phyloP scores from a whole-genome alignment of 306 rosid species.

The Ormosia emarginata region DNA sequence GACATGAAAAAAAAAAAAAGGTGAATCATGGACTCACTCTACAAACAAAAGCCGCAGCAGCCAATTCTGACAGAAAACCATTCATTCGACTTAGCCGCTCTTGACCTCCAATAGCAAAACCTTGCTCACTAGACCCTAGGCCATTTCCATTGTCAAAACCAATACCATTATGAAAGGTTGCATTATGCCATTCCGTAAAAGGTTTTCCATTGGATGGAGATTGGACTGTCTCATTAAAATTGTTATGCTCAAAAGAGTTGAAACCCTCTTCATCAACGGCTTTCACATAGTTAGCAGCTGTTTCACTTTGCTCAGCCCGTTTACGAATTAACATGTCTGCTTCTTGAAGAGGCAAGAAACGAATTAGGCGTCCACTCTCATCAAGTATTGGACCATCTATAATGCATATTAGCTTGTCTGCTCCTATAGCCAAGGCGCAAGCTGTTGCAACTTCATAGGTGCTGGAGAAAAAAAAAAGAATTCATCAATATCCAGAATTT shows the following conservation, averaged over 20 bases:
- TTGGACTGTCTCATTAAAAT: conserved; percentile 33
- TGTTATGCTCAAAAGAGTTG: conserved; percentile 32
- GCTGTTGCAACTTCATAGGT: conserved; percentile 98
- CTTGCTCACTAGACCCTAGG: conserved; percentile 76
- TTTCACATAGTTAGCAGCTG: conserved; percentile 92
- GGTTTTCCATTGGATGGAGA: conserved; percentile 49
- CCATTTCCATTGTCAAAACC: conserved; percentile 89
- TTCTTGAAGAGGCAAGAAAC: conserved; percentile 86
- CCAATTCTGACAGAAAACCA: conserved; percentile 93
- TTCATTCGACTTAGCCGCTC: conserved; percentile 81
- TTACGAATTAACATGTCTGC: conserved; percentile 84
- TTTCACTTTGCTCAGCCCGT: conserved; percentile 90
- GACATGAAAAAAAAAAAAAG: neutral
- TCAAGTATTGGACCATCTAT: conserved; percentile 93
- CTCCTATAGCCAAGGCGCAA: conserved; percentile 88
- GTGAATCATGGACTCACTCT: conserved; percentile 52
- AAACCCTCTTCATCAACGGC: conserved; percentile 64
- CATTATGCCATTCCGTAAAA: conserved; percentile 31
- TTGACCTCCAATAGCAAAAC: conserved; percentile 90
- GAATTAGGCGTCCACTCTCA: conserved; percentile 73
- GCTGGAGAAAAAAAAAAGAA: conserved; percentile 46
- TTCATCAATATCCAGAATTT: conserved; percentile 25
- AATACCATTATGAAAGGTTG: conserved; percentile 79
- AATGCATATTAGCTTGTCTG: conserved; percentile 88
- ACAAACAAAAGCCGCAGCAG: conserved; percentile 98